phyloP scores from a whole-genome alignment of 768 basidiomycete species.

The Collybia nuda region DNA sequence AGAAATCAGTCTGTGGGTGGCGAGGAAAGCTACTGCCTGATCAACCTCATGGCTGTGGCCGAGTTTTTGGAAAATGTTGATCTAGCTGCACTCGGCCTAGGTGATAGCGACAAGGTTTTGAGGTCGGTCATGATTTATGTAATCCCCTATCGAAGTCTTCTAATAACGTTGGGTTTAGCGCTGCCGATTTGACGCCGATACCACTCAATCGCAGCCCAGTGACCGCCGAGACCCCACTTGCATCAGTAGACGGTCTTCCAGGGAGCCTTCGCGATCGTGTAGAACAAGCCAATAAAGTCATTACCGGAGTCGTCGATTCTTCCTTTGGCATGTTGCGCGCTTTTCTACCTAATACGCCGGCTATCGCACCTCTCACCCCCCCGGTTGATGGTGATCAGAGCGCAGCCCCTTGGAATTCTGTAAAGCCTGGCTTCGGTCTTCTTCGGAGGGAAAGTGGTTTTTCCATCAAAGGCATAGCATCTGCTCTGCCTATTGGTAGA shows the following conservation, averaged over 20 bases:
- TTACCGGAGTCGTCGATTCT: constrained; percentile 86
- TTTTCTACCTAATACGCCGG: constrained; percentile 53
- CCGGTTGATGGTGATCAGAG: constrained; percentile 10
- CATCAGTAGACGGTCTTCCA: constrained; percentile 44
- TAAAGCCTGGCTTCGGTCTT: constrained; percentile 61
- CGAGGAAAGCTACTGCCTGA: constrained; percentile 89
- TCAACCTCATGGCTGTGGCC: constrained; percentile 93
- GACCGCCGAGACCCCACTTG: constrained; percentile 42
- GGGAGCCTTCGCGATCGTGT: constrained; percentile 69
- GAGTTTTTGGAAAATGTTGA: constrained; percentile 97
- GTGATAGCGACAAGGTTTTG: constrained; percentile 53
- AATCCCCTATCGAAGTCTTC: background rate
- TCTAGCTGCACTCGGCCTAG: constrained; percentile 62
- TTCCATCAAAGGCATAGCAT: constrained; percentile 73
- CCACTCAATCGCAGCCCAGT: constrained; percentile 60
- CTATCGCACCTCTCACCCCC: constrained; percentile 18
- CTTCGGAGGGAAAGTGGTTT: constrained; percentile 77
- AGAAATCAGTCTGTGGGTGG: constrained; percentile 61
- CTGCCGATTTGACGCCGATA: constrained; percentile 81
- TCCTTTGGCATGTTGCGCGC: constrained; percentile 87
- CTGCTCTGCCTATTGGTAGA: constrained; percentile 63
- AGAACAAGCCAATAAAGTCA: constrained; percentile 81
- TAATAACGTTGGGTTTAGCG: constrained; percentile 36
- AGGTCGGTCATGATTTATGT: constrained; percentile 41
- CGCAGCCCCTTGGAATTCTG: constrained; percentile 37